A percentile compares a stretch with the other conserved stretches of the same genome.
phyloP scores from a whole-genome alignment of 139 green algal genomes.

The Eudorina sp. region DNA sequence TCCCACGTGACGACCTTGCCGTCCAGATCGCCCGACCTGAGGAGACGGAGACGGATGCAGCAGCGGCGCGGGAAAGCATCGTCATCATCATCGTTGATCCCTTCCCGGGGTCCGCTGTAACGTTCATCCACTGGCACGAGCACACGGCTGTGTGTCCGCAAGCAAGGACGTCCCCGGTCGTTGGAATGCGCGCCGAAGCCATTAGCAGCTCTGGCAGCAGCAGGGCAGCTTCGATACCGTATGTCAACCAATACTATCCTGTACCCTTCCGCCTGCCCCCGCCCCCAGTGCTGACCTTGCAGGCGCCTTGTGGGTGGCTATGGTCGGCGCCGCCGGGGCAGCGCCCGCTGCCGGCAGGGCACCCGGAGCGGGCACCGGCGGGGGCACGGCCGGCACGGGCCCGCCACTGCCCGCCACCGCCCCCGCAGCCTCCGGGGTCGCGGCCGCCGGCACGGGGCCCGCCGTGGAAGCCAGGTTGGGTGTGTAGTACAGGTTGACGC shows the following conservation, averaged over 20 bases:
- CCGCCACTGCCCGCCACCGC: background rate
- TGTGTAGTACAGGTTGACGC: slow-evolving; percentile 76
- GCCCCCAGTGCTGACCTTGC: background rate
- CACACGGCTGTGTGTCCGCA: too few species aligned
- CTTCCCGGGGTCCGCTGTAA: too few species aligned
- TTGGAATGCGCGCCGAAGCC: too few species aligned
- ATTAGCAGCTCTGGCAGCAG: background rate
- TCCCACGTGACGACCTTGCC: slow-evolving; percentile 75
- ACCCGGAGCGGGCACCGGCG: background rate
- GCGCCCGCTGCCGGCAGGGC: background rate
- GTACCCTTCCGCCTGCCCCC: too few species aligned
- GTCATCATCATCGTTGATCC: too few species aligned
- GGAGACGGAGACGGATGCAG: too few species aligned
- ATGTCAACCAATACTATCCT: background rate
- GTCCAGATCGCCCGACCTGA: slow-evolving; percentile 58
- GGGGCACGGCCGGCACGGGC: background rate
- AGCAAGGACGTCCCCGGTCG: too few species aligned
- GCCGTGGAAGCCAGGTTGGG: slow-evolving; percentile 48
- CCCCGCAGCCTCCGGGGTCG: background rate
- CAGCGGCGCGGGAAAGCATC: too few species aligned
- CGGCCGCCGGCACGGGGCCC: background rate
- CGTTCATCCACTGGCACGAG: too few species aligned
- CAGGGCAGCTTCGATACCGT: background rate
- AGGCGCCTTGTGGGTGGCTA: background rate
- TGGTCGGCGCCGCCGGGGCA: background rate